Percentiles rank a stretch among this genome's conserved stretches.
Conservation (phyloP, 805 yeast species). For the Lipomyces oligophaga region DNA sequence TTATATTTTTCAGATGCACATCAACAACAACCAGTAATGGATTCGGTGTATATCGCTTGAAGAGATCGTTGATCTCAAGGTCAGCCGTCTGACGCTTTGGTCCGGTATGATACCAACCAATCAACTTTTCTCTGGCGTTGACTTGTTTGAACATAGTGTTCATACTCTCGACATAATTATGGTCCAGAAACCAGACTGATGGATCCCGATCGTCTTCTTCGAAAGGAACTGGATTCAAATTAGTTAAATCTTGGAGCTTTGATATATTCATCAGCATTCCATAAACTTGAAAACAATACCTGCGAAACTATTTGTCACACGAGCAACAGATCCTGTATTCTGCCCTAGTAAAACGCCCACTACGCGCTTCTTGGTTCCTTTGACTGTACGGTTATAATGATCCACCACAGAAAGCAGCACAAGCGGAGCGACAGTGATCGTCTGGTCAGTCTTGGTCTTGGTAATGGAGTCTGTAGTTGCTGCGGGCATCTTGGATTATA, state of each 20-base stretch:
- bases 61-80: conserved; percentile 82
- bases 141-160: conserved; percentile 96
- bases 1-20: conserved; percentile 78
- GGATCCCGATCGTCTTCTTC: conserved; percentile 93
- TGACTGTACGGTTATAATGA: conserved; percentile 85
- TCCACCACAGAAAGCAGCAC: conserved; percentile 92
- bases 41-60: conserved; percentile 73
- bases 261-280: background rate
- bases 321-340: conserved; percentile 50
- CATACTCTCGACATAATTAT: conserved; percentile 93
- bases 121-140: conserved; percentile 90
- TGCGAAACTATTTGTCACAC: conserved; percentile 89
- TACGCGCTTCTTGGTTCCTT: conserved; percentile 71
- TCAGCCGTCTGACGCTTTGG: conserved; percentile 88
- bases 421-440: conserved; percentile 91
- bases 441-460: conserved; percentile 14
- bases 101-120: conserved; percentile 99
- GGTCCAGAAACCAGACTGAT: conserved; percentile 94
- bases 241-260: background rate
- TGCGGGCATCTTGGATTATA: conserved; percentile 19
- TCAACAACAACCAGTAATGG: conserved; percentile 89
- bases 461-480: conserved; percentile 27
- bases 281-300: conserved; percentile 32
- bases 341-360: conserved; percentile 94
- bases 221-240: conserved; percentile 62